Conservation (phyloP, 805 yeast species). For the Wickerhamiella sorbophila region DNA sequence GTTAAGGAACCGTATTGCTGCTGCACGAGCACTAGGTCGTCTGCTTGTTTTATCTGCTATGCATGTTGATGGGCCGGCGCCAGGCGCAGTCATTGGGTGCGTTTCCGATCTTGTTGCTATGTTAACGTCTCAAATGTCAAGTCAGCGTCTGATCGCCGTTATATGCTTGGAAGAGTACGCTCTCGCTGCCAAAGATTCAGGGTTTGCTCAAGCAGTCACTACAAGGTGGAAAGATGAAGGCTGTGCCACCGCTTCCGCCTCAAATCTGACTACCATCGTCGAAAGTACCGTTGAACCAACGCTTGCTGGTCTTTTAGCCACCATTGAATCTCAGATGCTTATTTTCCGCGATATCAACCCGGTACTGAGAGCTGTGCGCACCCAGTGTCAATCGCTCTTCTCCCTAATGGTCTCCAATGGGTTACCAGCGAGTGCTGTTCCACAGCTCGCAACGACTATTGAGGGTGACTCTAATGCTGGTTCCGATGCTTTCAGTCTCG, state of each 20-base stretch:
- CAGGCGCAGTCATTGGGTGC: background rate
- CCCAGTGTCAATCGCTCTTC: conserved; percentile 72
- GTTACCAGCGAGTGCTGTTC: conserved; percentile 52
- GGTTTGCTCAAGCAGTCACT: background rate
- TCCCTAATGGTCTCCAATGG: conserved; percentile 67
- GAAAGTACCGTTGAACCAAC: conserved; percentile 1
- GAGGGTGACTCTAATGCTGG: conserved; percentile 94
- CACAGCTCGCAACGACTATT: conserved; percentile 75
- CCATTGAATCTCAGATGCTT: conserved; percentile 7
- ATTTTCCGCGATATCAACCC: conserved; percentile 73
- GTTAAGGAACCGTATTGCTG: conserved; percentile 58
- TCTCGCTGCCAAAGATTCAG: conserved; percentile 5
- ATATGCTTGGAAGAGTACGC: conserved; percentile 54
- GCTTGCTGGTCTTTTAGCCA: conserved; percentile 9
- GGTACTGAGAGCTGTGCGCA: conserved; percentile 66
- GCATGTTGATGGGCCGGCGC: background rate
- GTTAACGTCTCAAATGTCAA: conserved; percentile 51
- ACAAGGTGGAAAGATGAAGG: background rate
- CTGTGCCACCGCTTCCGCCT: conserved; percentile 1
- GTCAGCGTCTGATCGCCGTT: conserved; percentile 63
- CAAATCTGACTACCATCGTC: background rate
- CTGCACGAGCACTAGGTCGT: conserved; percentile 63
- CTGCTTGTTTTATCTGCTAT: conserved; percentile 16
- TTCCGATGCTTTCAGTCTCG: conserved; percentile 76
- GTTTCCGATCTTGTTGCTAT: conserved; percentile 23